These are phyloP conservation scores for Phytophthora sansomeana DNA, from an alignment of 352 stramenopile genomes.

Conservation along the genomic window DNA sequence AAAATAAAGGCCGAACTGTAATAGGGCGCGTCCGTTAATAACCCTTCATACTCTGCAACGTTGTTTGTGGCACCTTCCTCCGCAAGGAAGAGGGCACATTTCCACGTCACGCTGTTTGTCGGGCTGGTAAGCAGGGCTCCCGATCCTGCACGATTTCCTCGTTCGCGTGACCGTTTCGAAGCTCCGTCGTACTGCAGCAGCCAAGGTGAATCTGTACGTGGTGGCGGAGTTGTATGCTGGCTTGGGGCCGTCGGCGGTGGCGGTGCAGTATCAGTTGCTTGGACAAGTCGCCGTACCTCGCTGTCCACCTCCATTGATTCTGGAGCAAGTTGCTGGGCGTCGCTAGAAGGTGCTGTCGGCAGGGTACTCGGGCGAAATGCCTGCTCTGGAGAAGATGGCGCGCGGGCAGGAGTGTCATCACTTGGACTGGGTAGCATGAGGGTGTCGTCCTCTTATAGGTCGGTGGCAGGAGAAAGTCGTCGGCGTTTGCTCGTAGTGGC, in stretches of 20 bases:
- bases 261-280: background rate
- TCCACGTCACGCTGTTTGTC: background rate
- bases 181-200: background rate
- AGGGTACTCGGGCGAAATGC: background rate
- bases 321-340: no score
- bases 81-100: background rate
- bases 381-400: no score
- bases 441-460: background rate
- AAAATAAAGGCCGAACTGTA: conserved; percentile 9
- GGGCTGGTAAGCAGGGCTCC: background rate
- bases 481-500: background rate
- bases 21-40: conserved; percentile 4
- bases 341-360: background rate
- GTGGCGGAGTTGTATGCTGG: background rate
- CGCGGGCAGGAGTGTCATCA: no score
- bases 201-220: background rate
- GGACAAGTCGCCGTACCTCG: no score
- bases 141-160: background rate
- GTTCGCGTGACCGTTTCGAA: background rate
- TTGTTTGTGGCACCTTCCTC: background rate
- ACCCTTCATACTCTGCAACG: background rate
- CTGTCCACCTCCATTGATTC: no score
- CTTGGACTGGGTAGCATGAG: background rate
- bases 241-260: background rate
- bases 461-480: background rate